Evolutionary conservation across 495 filamentous ascomycete genomes (phyloP), one percentile per base, ranked within the genome.

Genomic region (Halenospora varia): DNA sequence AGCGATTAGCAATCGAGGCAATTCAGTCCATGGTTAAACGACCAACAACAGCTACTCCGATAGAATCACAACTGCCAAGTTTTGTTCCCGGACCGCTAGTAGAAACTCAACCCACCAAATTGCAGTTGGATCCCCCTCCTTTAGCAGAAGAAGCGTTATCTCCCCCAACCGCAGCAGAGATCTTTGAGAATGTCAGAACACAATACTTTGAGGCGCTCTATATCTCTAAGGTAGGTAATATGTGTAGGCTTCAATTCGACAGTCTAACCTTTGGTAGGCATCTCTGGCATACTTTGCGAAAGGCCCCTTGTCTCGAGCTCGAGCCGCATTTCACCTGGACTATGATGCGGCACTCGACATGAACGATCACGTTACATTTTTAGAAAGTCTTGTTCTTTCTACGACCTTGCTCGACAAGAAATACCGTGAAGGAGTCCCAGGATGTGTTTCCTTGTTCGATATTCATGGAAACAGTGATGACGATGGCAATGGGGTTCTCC

Each of bases 201-300:
- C 90, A 96, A 60, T 97, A 97, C 73, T 71, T 90, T 46, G 88
- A 97, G 47, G 83, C 88, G 17, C 76, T 97, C n/a, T 97, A 97
- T 73, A 76, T 90, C 42, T 94, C 94, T 6, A 94, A 88, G 78
- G 88, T 89, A 19, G 35, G 50, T 46, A 25, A 25, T 48, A 23
- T 18, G 18, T 49, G 35, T 52, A 25, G 13, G 44, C 67, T 75
- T 55, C 75, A 64, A 54, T 39, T 45, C n/a, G 11, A 17, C 41
- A 17, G 11, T 24, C 20, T 55, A 62, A 59, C 59, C 13, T 9
- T 19, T 20, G 39, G 17, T 51, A 92, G 85, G 88, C 90, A 20
- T 94, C 94, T 11, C 73, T 97, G 63, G 95, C 93, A 61, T 98
- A 96, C 69, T 98, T 97, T 75, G 89, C 93, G 18, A 98, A 98